Percentiles rank a stretch among this genome's conserved stretches.
These are phyloP conservation scores for Aspergillus luchuensis DNA, from an alignment of 2,329 filamentous ascomycete species.

Conservation along the genomic window DNA sequence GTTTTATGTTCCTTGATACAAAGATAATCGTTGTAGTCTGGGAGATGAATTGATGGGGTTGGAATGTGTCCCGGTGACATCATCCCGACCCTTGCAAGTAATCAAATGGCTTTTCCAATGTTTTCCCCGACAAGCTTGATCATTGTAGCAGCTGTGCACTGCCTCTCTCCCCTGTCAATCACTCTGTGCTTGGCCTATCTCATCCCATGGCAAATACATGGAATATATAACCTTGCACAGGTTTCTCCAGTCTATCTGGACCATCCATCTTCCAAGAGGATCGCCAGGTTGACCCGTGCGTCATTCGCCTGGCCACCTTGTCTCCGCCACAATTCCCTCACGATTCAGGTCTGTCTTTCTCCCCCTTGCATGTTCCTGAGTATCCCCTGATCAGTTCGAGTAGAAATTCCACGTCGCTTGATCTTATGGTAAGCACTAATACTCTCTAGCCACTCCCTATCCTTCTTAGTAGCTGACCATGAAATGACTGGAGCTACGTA, in stretches of 20 bases:
- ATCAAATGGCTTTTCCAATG: not conserved
- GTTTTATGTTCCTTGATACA: too few relatives aligned
- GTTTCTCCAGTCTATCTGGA: not conserved
- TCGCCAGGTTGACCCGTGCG: not conserved
- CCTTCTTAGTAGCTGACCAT: constrained; percentile 10
- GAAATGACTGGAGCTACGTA: constrained; percentile 26
- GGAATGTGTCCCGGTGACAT: not conserved
- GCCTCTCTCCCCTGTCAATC: not conserved
- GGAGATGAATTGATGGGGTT: too few relatives aligned
- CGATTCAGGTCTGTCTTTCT: not conserved
- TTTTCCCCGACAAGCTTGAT: not conserved
- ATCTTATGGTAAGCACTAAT: not conserved
- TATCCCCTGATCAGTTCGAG: too few relatives aligned
- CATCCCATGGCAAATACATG: not conserved
- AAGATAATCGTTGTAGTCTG: too few relatives aligned
- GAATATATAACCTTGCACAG: not conserved
- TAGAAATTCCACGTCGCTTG: not conserved
- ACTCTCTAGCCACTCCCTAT: too few relatives aligned
- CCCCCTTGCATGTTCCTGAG: not conserved
- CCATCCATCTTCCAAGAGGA: not conserved
- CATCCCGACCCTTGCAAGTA: not conserved
- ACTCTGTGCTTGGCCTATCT: not conserved
- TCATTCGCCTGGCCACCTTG: not conserved
- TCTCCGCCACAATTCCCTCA: not conserved
- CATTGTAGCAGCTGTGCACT: not conserved